Evolutionary conservation across 768 basidiomycete species (phyloP).

Genomic region (Psilocybe cyanescens): DNA sequence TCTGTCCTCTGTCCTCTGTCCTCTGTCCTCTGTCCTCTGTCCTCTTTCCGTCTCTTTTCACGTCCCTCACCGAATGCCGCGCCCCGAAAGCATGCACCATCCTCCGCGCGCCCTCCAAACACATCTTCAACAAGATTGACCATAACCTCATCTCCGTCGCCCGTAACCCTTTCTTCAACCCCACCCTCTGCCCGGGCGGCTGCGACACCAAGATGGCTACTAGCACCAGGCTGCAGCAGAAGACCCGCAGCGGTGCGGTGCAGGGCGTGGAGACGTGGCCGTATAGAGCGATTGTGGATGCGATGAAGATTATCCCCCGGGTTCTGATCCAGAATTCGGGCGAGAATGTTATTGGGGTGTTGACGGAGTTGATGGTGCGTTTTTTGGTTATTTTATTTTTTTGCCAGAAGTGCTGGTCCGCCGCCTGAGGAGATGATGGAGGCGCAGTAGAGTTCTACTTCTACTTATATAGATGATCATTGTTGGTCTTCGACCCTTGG

Average conservation of each 20-base stretch:
- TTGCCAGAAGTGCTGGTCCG: constrained; percentile 36
- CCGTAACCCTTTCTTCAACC: constrained; percentile 96
- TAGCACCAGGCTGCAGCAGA: constrained; percentile 81
- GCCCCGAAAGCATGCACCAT: constrained; percentile 97
- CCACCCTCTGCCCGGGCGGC: constrained; percentile 90
- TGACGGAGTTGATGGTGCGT: constrained; percentile 91
- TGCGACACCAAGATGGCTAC: constrained; percentile 99
- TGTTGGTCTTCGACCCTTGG: no score
- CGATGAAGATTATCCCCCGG: constrained; percentile 96
- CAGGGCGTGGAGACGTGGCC: constrained; percentile 89
- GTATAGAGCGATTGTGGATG: constrained; percentile 90
- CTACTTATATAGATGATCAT: no score
- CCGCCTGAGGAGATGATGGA: constrained; percentile 64
- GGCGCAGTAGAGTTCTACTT: neutral
- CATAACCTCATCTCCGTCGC: constrained; percentile 97
- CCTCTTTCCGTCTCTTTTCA: constrained; percentile 49
- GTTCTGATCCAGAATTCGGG: constrained; percentile 95
- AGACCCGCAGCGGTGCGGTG: constrained; percentile 70
- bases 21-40: no score
- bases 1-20: no score
- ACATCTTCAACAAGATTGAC: constrained; percentile 97
- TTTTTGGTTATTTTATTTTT: no score
- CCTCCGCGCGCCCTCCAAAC: constrained; percentile 96
- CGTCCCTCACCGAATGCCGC: constrained; percentile 89
- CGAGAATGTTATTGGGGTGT: constrained; percentile 89